These are phyloP conservation scores for Euphorbia lathyris DNA, from an alignment of 345 rosid species.

Conservation along the genomic window DNA sequence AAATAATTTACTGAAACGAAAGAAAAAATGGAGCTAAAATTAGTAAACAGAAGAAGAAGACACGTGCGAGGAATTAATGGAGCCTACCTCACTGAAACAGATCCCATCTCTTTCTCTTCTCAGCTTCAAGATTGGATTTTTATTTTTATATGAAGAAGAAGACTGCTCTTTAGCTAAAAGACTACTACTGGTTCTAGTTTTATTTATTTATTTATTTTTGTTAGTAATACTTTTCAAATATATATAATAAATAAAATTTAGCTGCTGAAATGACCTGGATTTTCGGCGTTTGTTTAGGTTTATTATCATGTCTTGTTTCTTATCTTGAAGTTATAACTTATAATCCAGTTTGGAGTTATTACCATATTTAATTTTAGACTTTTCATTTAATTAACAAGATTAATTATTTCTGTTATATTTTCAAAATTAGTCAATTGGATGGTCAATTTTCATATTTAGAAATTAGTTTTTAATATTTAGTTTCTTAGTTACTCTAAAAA, in stretches of 20 bases:
- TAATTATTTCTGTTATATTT: too few species aligned
- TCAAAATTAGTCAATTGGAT: too few species aligned
- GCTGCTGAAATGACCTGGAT: background rate
- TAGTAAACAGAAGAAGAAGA: conserved; percentile 12
- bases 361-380: too few species aligned
- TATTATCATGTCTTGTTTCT: background rate
- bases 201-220: background rate
- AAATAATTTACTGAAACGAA: background rate
- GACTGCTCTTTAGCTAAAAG: background rate
- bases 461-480: too few species aligned
- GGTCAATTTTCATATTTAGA: too few species aligned
- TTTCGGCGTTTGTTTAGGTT: background rate
- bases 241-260: background rate
- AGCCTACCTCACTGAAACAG: conserved; percentile 21
- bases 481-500: too few species aligned
- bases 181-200: background rate
- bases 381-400: too few species aligned
- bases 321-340: too few species aligned
- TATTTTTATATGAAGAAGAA: background rate
- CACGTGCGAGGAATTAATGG: conserved; percentile 25
- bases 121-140: conserved; percentile 10
- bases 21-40: conserved; percentile 15
- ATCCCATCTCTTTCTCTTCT: conserved; percentile 21
- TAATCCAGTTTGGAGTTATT: too few species aligned
- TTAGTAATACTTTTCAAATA: background rate